Evolutionary conservation across 2,329 filamentous ascomycete species (phyloP).

Genomic region (Calonectria pseudoturangicola): DNA sequence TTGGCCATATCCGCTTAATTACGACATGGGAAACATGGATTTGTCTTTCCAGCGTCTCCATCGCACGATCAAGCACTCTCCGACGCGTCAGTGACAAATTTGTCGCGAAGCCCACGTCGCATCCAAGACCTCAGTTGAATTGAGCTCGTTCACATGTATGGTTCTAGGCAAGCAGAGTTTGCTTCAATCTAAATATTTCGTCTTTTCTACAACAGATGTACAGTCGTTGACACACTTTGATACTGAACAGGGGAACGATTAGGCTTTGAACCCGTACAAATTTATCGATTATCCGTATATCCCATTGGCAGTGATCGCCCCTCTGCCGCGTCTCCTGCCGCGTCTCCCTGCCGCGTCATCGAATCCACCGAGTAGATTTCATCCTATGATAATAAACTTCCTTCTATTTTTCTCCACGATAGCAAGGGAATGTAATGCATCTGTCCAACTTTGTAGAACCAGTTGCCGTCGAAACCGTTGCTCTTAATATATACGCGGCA

Average conservation of each 20-base stretch:
- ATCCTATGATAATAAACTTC: slow-evolving; percentile 7
- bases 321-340: slow-evolving; percentile 16
- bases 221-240: no score
- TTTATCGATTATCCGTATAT: not conserved
- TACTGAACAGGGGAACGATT: no score
- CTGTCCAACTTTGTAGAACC: no score
- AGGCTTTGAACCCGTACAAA: no score
- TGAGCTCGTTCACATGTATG: not conserved
- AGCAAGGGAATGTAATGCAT: not conserved
- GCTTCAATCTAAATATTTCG: not conserved
- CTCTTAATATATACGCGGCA: no score
- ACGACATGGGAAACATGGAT: slow-evolving; percentile 6
- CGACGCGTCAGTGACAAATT: not conserved
- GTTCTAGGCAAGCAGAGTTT: no score
- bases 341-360: slow-evolving; percentile 19
- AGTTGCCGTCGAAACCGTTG: no score
- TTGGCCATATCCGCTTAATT: not conserved
- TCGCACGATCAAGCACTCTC: not conserved
- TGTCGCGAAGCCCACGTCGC: slow-evolving; percentile 1
- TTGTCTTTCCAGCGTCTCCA: not conserved
- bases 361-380: slow-evolving; percentile 9
- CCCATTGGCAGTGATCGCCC: not conserved
- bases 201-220: no score
- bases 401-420: not conserved
- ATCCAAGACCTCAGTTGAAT: not conserved